A percentile compares a stretch with the other conserved stretches of the same genome.
Conservation (phyloP, 75 land plant species). For the Larix kaempferi region DNA sequence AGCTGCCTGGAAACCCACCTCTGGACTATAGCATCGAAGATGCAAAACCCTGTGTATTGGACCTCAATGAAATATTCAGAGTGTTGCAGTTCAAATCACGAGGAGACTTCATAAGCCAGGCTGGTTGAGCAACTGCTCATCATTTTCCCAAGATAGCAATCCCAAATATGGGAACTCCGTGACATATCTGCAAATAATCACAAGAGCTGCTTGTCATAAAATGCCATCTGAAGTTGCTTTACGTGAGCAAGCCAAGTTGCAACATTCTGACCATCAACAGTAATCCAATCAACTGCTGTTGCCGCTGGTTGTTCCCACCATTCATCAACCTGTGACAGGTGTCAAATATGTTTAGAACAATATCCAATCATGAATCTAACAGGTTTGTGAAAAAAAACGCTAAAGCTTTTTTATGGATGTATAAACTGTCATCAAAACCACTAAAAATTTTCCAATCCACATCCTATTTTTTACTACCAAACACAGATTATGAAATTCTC, state of each 20-base stretch:
- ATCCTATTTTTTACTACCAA: background rate
- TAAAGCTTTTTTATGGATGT: background rate
- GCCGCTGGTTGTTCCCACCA: constrained; percentile 99
- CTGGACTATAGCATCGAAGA: too few species aligned
- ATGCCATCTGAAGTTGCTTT: constrained; percentile 92
- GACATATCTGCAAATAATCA: too few species aligned
- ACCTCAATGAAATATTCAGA: too few species aligned
- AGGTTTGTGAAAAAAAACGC: background rate
- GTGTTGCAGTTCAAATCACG: too few species aligned
- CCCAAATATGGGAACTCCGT: too few species aligned
- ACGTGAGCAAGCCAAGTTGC: constrained; percentile 95
- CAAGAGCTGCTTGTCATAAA: constrained; percentile 74
- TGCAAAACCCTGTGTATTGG: too few species aligned
- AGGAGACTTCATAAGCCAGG: too few species aligned
- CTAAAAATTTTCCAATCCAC: background rate
- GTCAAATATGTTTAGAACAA: background rate
- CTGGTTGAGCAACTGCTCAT: too few species aligned
- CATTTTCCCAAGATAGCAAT: too few species aligned
- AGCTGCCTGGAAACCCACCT: too few species aligned
- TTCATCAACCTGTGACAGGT: constrained; percentile 81
- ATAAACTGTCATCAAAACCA: background rate
- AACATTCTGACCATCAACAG: constrained; percentile 89
- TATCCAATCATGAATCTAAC: background rate
- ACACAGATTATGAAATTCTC: background rate
- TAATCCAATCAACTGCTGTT: constrained; percentile 95